These are phyloP conservation scores for Nakazawaea holstii DNA, from an alignment of 805 yeast species.

Conservation along the genomic window DNA sequence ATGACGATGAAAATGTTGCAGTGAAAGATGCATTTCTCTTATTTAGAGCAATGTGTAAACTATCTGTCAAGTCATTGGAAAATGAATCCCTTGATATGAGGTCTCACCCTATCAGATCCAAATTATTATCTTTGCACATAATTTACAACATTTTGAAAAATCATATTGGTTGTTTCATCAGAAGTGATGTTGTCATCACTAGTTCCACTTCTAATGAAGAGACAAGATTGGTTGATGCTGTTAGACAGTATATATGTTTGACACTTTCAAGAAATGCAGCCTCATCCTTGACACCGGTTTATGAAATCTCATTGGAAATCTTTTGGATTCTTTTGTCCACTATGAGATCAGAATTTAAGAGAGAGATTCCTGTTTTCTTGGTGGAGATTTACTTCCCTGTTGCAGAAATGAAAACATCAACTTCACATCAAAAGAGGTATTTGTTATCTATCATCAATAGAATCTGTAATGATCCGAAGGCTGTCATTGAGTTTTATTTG, in stretches of 20 bases:
- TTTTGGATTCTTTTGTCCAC: slow-evolving; percentile 86
- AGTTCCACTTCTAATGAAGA: slow-evolving; percentile 46
- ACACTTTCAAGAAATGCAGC: slow-evolving; percentile 89
- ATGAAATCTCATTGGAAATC: slow-evolving; percentile 86
- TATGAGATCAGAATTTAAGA: slow-evolving; percentile 80
- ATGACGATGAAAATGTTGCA: slow-evolving; percentile 58
- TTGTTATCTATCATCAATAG: slow-evolving; percentile 76
- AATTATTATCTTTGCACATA: slow-evolving; percentile 80
- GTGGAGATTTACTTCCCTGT: slow-evolving; percentile 93
- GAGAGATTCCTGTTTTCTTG: slow-evolving; percentile 90
- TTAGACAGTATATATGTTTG: slow-evolving; percentile 78
- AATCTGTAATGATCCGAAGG: slow-evolving; percentile 81
- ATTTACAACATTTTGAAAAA: slow-evolving; percentile 81
- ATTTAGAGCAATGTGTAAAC: slow-evolving; percentile 91
- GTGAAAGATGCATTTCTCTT: slow-evolving; percentile 90
- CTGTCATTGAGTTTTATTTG: slow-evolving; percentile 85
- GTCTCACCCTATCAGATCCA: slow-evolving; percentile 89
- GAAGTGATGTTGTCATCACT: slow-evolving; percentile 48
- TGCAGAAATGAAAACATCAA: slow-evolving; percentile 84
- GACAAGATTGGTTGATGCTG: slow-evolving; percentile 67
- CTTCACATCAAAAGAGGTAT: slow-evolving; percentile 89
- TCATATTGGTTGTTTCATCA: slow-evolving; percentile 75
- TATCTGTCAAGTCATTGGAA: slow-evolving; percentile 81
- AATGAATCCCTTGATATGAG: slow-evolving; percentile 74
- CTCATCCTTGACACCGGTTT: slow-evolving; percentile 84